Evolutionary conservation across 176 grass and related monocot species (phyloP).

Genomic region (Phyllostachys edulis): DNA sequence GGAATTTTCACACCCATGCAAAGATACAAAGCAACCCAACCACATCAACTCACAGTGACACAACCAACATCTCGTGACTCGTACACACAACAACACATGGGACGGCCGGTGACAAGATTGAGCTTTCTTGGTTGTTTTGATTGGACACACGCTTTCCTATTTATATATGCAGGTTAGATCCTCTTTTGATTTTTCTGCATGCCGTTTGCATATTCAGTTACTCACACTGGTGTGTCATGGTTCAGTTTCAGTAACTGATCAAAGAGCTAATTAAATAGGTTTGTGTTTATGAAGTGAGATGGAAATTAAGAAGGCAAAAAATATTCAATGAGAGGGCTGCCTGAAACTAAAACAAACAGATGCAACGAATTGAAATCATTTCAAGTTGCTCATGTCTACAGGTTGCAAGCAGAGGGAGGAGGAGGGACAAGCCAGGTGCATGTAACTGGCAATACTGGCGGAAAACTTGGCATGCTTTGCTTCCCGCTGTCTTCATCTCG

Average conservation of each 20-base stretch:
- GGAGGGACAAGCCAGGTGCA: conserved; percentile 45
- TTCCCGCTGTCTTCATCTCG: conserved; percentile 31
- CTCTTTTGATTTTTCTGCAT: not conserved
- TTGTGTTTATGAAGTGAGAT: not conserved
- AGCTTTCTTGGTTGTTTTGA: conserved; percentile 24
- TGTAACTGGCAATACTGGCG: conserved; percentile 46
- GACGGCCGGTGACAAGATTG: conserved; percentile 29
- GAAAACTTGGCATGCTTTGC: conserved; percentile 51
- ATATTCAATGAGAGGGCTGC: not conserved
- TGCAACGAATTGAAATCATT: not conserved
- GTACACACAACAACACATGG: not conserved
- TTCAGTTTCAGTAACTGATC: conserved; percentile 8
- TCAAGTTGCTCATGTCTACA: conserved; percentile 30
- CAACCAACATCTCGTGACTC: conserved; percentile 22
- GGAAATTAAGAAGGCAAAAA: not conserved
- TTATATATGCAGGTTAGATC: not conserved
- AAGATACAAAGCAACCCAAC: not conserved
- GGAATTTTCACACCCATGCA: not conserved
- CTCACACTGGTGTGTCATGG: not conserved
- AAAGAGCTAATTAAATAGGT: conserved; percentile 3
- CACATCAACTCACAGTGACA: not conserved
- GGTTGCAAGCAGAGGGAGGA: conserved; percentile 14
- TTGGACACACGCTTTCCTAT: conserved; percentile 7
- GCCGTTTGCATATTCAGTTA: not conserved
- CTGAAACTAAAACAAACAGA: not conserved